Base-by-base conservation (phyloP, 1,284 basidiomycete species). In the Ustilago esculenta region DNA sequence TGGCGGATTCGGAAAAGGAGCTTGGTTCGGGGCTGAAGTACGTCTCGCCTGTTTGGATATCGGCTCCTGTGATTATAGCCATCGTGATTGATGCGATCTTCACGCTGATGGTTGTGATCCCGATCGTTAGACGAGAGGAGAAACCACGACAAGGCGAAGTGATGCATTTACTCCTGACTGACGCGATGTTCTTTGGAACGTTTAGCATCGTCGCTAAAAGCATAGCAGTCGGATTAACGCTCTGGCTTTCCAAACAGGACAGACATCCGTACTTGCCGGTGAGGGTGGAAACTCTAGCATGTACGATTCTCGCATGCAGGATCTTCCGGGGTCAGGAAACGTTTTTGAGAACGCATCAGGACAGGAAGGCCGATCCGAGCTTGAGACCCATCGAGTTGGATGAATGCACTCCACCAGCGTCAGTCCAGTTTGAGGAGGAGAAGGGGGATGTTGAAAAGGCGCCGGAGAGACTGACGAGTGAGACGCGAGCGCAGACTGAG, bases 281-380 rank as follows among this genome's bases (percentile, higher is more conserved):
- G 2, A 30, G 66, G 15, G 18, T 59, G 15, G 50, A 63, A 34
- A 34, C 24, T 5, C 55, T 61, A 0, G 52, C 44, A 12, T 59
- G 59, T 17, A 48, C 59, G 7, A 50, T 69, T 20, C 55, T 63
- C 32, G 66, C 66, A 0, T 63, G 66, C 12, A 20, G 59, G 9
- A 51, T 69, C n/a, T 69, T 69, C 18, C 36, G 59, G 5, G 49
- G 54, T 12, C 66, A 69, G n/a, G 50, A 55, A 12, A 30, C 18
- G 7, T 69, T 58, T 24, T 14, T 69, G 29, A 25, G 17, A 14
- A 7, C 15, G 14, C 46, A 41, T 3, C 17, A 33, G 15, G 54
- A 65, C 27, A 45, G 46, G 24, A 65, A 41, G 12, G 55, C 54
- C 0, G 25, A 46, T 1, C 61, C 61, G 11, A 47, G 43, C 25